Base-by-base conservation (phyloP, 2,329 filamentous ascomycete species). In the Penicillium sp. region DNA sequence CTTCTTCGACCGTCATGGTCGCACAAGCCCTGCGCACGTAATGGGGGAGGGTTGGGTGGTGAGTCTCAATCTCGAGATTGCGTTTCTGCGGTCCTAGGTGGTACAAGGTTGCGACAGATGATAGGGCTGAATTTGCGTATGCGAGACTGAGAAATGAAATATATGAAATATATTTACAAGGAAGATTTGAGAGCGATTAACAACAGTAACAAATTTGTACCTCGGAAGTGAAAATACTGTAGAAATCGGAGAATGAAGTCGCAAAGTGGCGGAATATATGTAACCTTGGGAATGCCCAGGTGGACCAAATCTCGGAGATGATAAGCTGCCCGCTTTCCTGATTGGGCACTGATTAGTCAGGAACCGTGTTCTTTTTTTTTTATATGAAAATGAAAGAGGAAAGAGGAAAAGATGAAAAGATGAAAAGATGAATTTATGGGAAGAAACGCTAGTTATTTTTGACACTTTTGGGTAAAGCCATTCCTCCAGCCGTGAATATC, bases 1-100 rank as follows among this genome's bases (percentile, higher is more conserved):
- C 45, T 40, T 61, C 51, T 15, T 59, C 53, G 52, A 59, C 63
- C 10, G 64, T 66, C 63, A 65, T 65, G 13, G 34, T 56, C 16
- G 56, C 52, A 50, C 41, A 44, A 21, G 56, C 31, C 36, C 29
- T 34, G 34, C 44, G 23, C 7, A 47, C 25, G 21, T 47, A 27
- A 39, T 16, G 44, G 36, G n/a, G 38, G 47, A 34, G 13, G 27
- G 23, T 38, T 15, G 43, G 11, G 11, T 45, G 38, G 52, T 27
- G 29, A 34, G 27, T 25, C 38, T 53, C n/a, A 50, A 48, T 25
- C 38, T 53, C 9, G 31, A 44, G 13, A 33, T 46, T 31, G 59
- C 44, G 34, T 41, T 56, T 38, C 58, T 34, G 61, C 54, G 56
- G 49, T 56, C 38, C 60, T 40, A 58, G 31, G 31, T 58, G 53